Conservation (phyloP, 768 basidiomycete species). For the Boletus tylopilopsis region DNA sequence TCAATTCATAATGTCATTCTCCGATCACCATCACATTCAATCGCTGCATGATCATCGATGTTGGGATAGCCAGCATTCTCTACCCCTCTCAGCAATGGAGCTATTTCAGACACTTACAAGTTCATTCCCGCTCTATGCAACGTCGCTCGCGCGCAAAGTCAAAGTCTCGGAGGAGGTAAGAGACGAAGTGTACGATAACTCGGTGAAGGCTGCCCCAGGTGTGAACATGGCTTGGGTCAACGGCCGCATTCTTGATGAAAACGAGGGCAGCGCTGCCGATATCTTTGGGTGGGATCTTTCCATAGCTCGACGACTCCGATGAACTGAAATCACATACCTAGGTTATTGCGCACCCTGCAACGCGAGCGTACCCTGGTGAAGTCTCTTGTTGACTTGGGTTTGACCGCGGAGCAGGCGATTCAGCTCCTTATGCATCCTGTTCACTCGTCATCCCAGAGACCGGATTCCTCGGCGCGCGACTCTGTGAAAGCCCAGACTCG, state of each 20-base stretch:
- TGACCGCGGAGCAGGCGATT: constrained; percentile 64
- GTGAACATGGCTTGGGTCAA: constrained; percentile 75
- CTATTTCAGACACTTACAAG: constrained; percentile 67
- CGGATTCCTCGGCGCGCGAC: constrained; percentile 1
- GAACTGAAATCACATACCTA: constrained; percentile 21
- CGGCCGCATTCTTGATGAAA: constrained; percentile 56
- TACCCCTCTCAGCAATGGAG: constrained; percentile 12
- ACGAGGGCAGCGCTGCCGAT: constrained; percentile 56
- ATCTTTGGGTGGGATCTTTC: constrained; percentile 45
- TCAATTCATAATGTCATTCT: constrained; percentile 67
- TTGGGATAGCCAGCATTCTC: constrained; percentile 11
- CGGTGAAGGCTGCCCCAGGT: constrained; percentile 47
- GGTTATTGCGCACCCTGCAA: constrained; percentile 66
- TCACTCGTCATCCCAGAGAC: constrained; percentile 52
- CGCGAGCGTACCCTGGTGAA: constrained; percentile 65
- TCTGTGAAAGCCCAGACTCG: constrained; percentile 11
- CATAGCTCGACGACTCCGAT: neutral
- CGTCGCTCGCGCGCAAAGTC: constrained; percentile 69
- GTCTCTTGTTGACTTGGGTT: constrained; percentile 57
- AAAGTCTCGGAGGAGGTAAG: constrained; percentile 45
- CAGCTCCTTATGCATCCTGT: constrained; percentile 65
- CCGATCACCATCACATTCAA: constrained; percentile 44
- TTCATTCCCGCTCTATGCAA: constrained; percentile 86
- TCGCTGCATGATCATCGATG: constrained; percentile 14
- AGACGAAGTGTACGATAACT: constrained; percentile 57